phyloP scores from a whole-genome alignment of 345 rosid genomes.

The Ceriops tagal region DNA sequence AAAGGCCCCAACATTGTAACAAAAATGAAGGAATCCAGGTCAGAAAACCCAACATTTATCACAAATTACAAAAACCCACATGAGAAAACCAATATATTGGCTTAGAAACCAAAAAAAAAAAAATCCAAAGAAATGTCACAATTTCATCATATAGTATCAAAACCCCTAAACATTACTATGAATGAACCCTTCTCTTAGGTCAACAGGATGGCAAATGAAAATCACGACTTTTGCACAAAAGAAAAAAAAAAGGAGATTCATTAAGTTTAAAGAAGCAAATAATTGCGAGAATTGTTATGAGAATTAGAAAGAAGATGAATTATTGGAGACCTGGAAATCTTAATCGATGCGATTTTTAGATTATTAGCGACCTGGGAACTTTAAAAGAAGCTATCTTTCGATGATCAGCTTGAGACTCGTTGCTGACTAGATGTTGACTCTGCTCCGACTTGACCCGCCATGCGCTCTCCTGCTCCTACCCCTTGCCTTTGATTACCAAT shows the following conservation, averaged over 20 bases:
- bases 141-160: neutral
- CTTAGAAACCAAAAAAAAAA: neutral
- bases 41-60: neutral
- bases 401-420: constrained; percentile 15
- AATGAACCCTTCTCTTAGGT: constrained; percentile 19
- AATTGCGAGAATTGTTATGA: too few species aligned
- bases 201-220: constrained; percentile 17
- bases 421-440: constrained; percentile 13
- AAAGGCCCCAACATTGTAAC: constrained; percentile 6
- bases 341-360: neutral
- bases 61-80: constrained; percentile 7
- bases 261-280: neutral
- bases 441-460: constrained; percentile 33
- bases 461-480: neutral
- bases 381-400: neutral
- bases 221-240: neutral
- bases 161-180: neutral
- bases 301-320: neutral
- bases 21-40: constrained; percentile 3
- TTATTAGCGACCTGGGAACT: constrained; percentile 1
- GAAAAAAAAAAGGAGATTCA: neutral
- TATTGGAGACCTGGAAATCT: constrained; percentile 14
- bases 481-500: constrained; percentile 1
- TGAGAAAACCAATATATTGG: neutral
- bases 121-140: constrained; percentile 6